Conservation (phyloP, 106 monocot genomes). For the Platanthera zijinensis region DNA sequence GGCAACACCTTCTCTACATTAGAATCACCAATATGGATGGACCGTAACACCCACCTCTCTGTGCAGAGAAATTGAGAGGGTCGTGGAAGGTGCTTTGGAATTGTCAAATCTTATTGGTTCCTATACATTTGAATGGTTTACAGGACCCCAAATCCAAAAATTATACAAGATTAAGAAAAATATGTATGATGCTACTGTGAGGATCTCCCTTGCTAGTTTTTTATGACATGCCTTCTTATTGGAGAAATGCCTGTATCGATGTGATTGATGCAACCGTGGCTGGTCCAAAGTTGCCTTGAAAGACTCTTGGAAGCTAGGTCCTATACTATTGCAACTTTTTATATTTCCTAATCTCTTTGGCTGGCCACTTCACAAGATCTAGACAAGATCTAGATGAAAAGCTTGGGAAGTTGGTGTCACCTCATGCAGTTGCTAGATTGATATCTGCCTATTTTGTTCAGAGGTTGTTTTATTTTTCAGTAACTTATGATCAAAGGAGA, state of each 20-base stretch:
- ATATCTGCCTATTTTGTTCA: conserved; percentile 77
- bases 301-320: conserved; percentile 12
- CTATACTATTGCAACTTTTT: neutral
- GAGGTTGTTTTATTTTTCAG: conserved; percentile 17
- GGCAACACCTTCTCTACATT: conserved; percentile 54
- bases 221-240: no score
- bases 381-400: conserved; percentile 71
- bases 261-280: conserved; percentile 26
- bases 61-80: conserved; percentile 15
- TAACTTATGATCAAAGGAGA: no score
- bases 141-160: conserved; percentile 21
- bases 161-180: no score
- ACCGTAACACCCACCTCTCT: conserved; percentile 72
- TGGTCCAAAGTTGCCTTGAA: conserved; percentile 76
- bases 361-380: conserved; percentile 79
- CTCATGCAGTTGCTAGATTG: conserved; percentile 76
- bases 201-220: no score
- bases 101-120: conserved; percentile 65
- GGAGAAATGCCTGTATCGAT: neutral
- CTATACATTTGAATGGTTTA: conserved; percentile 72
- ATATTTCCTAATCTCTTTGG: neutral
- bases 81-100: conserved; percentile 69
- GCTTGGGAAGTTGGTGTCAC: conserved; percentile 73
- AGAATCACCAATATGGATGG: conserved; percentile 96
- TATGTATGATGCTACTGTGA: no score